phyloP scores from a whole-genome alignment of 805 yeast species.

The Myxozyma mucilagina region DNA sequence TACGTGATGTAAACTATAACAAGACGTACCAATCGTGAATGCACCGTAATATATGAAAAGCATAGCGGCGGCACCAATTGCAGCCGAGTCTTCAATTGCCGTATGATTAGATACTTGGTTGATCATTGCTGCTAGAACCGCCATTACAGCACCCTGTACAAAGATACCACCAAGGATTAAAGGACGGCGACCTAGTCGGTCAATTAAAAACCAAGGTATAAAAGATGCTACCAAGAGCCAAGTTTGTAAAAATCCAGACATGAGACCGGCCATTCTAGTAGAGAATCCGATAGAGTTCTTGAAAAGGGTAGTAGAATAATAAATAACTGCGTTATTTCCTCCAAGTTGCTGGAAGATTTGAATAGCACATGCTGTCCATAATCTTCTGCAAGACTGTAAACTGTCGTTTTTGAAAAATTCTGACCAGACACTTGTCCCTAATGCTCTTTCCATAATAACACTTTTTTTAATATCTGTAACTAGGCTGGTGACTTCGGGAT shows the following conservation, averaged over 20 bases:
- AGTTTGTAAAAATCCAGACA: slow-evolving; percentile 19
- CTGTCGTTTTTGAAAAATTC: slow-evolving; percentile 1
- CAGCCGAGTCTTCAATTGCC: slow-evolving; percentile 1
- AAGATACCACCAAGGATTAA: slow-evolving; percentile 24
- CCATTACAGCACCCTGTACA: slow-evolving; percentile 14
- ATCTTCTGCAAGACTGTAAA: slow-evolving; percentile 2
- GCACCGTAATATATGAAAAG: slow-evolving; percentile 21
- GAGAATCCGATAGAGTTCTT: slow-evolving; percentile 13
- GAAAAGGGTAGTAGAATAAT: slow-evolving; percentile 47
- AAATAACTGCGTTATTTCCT: slow-evolving; percentile 27
- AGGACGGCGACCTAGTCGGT: slow-evolving; percentile 59
- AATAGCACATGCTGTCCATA: slow-evolving; percentile 10
- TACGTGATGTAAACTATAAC: neutral
- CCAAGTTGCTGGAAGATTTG: slow-evolving; percentile 17
- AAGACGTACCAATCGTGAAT: slow-evolving; percentile 9
- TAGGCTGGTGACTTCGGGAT: neutral
- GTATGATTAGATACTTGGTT: slow-evolving; percentile 21
- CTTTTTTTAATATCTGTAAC: neutral
- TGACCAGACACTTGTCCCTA: slow-evolving; percentile 1
- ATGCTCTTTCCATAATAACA: neutral
- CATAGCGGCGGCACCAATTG: slow-evolving; percentile 24
- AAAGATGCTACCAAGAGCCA: slow-evolving; percentile 49
- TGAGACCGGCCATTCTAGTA: slow-evolving; percentile 4
- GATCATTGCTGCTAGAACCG: slow-evolving; percentile 15
- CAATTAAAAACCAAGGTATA: slow-evolving; percentile 60